Evolutionary conservation across 176 grass and related monocot genomes (phyloP).

Genomic region (Aegilops longissima): DNA sequence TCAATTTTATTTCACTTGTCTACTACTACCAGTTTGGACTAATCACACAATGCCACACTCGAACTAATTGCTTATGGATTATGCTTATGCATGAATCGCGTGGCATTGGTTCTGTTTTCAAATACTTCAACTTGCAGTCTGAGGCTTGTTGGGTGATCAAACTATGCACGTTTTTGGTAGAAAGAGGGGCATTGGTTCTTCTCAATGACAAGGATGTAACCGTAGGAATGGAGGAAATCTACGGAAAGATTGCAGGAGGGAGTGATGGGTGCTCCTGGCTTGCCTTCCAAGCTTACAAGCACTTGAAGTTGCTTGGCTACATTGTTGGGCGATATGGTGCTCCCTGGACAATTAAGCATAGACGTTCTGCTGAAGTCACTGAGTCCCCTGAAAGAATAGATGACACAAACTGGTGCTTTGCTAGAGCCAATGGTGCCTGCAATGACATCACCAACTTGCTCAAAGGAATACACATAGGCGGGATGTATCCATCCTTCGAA

Average conservation of each 20-base stretch:
- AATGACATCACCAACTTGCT: constrained; percentile 46
- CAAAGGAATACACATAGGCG: constrained; percentile 47
- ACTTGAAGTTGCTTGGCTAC: constrained; percentile 83
- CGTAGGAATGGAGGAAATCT: constrained; percentile 43
- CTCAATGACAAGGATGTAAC: constrained; percentile 35
- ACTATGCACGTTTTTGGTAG: constrained; percentile 58
- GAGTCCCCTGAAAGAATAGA: not conserved
- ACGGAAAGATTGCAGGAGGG: constrained; percentile 45
- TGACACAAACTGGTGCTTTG: not conserved
- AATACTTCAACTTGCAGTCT: not conserved
- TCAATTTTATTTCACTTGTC: too few species aligned
- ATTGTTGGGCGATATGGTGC: constrained; percentile 60
- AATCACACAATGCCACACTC: too few species aligned
- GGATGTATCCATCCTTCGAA: constrained; percentile 57
- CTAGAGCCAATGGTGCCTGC: not conserved
- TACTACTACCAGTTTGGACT: too few species aligned
- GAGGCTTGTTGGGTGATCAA: constrained; percentile 16
- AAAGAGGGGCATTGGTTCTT: constrained; percentile 73
- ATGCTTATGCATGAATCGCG: too few species aligned
- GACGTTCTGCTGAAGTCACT: not conserved
- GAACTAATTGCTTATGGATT: too few species aligned
- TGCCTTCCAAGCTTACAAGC: constrained; percentile 63
- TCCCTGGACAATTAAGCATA: constrained; percentile 56
- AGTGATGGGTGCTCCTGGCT: constrained; percentile 42
- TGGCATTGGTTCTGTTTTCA: not conserved